Evolutionary conservation across 768 basidiomycete species (phyloP).

Genomic region (Leccinum imitatum): DNA sequence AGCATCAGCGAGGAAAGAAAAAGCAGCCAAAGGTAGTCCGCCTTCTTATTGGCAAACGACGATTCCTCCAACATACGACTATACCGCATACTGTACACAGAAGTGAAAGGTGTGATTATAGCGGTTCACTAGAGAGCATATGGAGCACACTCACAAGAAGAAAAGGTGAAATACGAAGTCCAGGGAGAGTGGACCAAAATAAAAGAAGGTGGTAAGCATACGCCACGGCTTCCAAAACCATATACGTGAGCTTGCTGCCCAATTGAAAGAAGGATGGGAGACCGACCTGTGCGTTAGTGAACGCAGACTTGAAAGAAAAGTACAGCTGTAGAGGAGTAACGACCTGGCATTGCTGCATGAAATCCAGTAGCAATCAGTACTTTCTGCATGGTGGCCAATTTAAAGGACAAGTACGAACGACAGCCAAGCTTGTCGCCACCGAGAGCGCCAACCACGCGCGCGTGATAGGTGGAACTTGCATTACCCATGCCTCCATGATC

Average conservation of each 20-base stretch:
- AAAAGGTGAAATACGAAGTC: slow-evolving; percentile 98
- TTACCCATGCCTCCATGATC: slow-evolving; percentile 86
- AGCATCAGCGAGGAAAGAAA: slow-evolving; percentile 82
- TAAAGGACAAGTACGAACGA: slow-evolving; percentile 55
- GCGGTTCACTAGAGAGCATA: neutral
- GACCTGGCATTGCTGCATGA: slow-evolving; percentile 81
- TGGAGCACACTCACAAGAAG: slow-evolving; percentile 77
- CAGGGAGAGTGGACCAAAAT: slow-evolving; percentile 90
- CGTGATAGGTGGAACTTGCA: slow-evolving; percentile 90
- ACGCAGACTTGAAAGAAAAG: slow-evolving; percentile 85
- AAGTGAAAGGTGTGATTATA: neutral
- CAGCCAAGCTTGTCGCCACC: slow-evolving; percentile 78
- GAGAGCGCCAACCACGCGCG: slow-evolving; percentile 81
- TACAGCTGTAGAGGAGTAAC: slow-evolving; percentile 91
- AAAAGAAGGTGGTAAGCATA: slow-evolving; percentile 87
- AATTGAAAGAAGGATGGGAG: neutral
- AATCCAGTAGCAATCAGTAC: slow-evolving; percentile 6
- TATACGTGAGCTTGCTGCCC: slow-evolving; percentile 12
- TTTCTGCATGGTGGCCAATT: neutral
- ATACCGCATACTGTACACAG: slow-evolving; percentile 81
- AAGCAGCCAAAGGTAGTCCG: slow-evolving; percentile 96
- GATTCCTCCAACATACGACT: slow-evolving; percentile 97
- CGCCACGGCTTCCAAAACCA: slow-evolving; percentile 71
- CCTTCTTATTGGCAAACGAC: slow-evolving; percentile 85
- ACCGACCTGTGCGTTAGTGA: slow-evolving; percentile 70